A percentile compares a stretch with the other conserved stretches of the same genome.
phyloP scores from a whole-genome alignment of 805 yeast genomes.

The Ogataea pignaliae region DNA sequence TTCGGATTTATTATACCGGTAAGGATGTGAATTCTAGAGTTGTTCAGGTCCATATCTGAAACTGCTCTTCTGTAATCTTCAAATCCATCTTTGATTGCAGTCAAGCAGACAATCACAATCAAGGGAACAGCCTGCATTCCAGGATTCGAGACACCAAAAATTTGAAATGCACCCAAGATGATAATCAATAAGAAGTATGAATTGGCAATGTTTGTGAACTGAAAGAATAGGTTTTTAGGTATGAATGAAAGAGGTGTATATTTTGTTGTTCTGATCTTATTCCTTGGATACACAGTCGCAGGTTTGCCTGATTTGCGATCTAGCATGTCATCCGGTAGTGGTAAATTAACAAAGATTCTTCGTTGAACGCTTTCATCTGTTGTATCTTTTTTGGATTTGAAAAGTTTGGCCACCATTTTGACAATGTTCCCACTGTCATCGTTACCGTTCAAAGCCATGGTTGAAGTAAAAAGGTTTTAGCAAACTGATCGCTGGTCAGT shows the following conservation, averaged over 20 bases:
- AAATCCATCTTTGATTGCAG: slow-evolving; percentile 72
- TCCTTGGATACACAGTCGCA: slow-evolving; percentile 40
- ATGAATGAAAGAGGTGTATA: slow-evolving; percentile 55
- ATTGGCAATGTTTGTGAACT: slow-evolving; percentile 58
- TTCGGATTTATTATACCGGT: slow-evolving; percentile 54
- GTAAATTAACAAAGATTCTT: slow-evolving; percentile 51
- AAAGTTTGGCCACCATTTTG: slow-evolving; percentile 1
- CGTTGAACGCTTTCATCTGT: slow-evolving; percentile 26
- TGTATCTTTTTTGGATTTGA: slow-evolving; percentile 1
- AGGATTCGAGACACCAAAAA: slow-evolving; percentile 71
- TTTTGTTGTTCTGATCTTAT: slow-evolving; percentile 59
- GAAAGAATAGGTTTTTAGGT: slow-evolving; percentile 51
- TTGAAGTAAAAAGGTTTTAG: not conserved
- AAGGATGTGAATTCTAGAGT: slow-evolving; percentile 55
- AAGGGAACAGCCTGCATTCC: slow-evolving; percentile 77
- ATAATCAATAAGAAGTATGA: slow-evolving; percentile 51
- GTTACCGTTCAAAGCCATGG: slow-evolving; percentile 1
- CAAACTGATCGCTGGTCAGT: not conserved
- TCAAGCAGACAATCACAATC: slow-evolving; percentile 69
- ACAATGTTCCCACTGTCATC: slow-evolving; percentile 5
- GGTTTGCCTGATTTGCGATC: slow-evolving; percentile 51
- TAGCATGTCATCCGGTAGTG: slow-evolving; percentile 54
- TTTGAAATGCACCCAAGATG: slow-evolving; percentile 56
- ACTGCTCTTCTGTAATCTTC: slow-evolving; percentile 68
- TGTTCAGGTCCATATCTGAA: slow-evolving; percentile 66